Evolutionary conservation across 495 filamentous ascomycete genomes (phyloP).

Genomic region (Rusavskia elegans): DNA sequence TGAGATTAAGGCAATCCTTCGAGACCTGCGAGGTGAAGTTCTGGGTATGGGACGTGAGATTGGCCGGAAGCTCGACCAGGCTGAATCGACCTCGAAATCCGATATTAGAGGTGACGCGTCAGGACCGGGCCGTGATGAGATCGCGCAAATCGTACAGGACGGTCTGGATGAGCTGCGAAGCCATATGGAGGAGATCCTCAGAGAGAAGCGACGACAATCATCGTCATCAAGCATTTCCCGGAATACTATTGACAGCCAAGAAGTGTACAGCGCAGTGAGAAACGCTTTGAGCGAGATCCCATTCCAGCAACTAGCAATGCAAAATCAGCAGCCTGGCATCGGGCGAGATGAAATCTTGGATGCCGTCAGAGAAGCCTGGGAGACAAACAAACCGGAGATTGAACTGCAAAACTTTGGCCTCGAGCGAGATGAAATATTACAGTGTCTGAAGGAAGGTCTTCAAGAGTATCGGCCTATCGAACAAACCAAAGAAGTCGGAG

Average conservation of each 20-base stretch:
- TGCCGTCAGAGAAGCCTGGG: slow-evolving; percentile 76
- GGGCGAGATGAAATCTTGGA: slow-evolving; percentile 69
- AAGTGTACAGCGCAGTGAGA: slow-evolving; percentile 68
- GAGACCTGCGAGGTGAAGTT: slow-evolving; percentile 81
- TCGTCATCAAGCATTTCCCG: slow-evolving; percentile 32
- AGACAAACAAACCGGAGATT: slow-evolving; percentile 83
- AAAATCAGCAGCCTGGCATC: slow-evolving; percentile 26
- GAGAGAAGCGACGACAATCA: slow-evolving; percentile 58
- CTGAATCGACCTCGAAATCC: slow-evolving; percentile 28
- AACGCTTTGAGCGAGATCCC: slow-evolving; percentile 55
- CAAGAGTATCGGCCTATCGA: slow-evolving; percentile 50
- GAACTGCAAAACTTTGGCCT: slow-evolving; percentile 77
- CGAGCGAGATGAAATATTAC: slow-evolving; percentile 74
- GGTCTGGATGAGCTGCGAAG: slow-evolving; percentile 64
- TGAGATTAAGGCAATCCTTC: slow-evolving; percentile 76
- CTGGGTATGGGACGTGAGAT: slow-evolving; percentile 85
- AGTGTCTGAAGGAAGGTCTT: slow-evolving; percentile 69
- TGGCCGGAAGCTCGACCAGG: slow-evolving; percentile 63
- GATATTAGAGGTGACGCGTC: slow-evolving; percentile 30
- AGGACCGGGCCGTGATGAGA: slow-evolving; percentile 45
- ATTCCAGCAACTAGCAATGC: slow-evolving; percentile 20
- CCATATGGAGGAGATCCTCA: slow-evolving; percentile 59
- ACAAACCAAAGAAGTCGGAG: slow-evolving; percentile 25
- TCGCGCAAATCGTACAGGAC: slow-evolving; percentile 61
- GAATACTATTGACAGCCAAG: slow-evolving; percentile 48